Evolutionary conservation across 2,329 filamentous ascomycete species (phyloP).

Genomic region (Celoporthe dispersa): DNA sequence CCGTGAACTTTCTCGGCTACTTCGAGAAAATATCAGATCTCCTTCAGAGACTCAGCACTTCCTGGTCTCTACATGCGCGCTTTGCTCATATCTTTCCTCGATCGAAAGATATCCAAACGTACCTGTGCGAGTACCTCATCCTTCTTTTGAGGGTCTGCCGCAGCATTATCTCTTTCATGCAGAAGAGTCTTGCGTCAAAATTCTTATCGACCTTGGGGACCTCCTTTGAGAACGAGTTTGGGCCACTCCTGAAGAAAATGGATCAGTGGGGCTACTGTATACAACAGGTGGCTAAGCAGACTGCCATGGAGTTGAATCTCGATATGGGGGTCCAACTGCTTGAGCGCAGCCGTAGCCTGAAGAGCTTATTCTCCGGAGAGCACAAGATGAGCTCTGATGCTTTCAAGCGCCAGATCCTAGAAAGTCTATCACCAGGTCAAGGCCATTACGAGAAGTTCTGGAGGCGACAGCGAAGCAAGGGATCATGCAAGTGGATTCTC

Average conservation of each 20-base stretch:
- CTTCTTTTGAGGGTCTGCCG: neutral
- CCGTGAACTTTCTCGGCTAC: conserved; percentile 5
- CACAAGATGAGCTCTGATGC: neutral
- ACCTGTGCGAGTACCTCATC: conserved; percentile 8
- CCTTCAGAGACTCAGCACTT: conserved; percentile 12
- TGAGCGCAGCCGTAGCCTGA: neutral
- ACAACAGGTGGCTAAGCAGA: neutral
- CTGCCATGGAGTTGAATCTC: neutral
- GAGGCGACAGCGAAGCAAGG: conserved; percentile 29
- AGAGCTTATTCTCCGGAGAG: neutral
- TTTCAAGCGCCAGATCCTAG: neutral
- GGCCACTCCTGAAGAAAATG: conserved; percentile 12
- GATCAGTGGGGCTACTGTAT: conserved; percentile 19
- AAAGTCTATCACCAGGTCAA: conserved; percentile 20
- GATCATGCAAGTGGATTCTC: conserved; percentile 27
- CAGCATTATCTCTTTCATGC: neutral
- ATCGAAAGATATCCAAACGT: conserved; percentile 10
- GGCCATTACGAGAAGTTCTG: conserved; percentile 15
- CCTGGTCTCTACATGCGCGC: conserved; percentile 18
- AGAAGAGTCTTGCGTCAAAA: neutral
- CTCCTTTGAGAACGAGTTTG: conserved; percentile 21
- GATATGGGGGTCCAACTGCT: neutral
- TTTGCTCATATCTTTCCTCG: conserved; percentile 12
- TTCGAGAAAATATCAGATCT: conserved; percentile 18
- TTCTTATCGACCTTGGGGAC: neutral